These are phyloP conservation scores for Erysimum cheiri DNA, from an alignment of 441 rosid species.

Conservation along the genomic window DNA sequence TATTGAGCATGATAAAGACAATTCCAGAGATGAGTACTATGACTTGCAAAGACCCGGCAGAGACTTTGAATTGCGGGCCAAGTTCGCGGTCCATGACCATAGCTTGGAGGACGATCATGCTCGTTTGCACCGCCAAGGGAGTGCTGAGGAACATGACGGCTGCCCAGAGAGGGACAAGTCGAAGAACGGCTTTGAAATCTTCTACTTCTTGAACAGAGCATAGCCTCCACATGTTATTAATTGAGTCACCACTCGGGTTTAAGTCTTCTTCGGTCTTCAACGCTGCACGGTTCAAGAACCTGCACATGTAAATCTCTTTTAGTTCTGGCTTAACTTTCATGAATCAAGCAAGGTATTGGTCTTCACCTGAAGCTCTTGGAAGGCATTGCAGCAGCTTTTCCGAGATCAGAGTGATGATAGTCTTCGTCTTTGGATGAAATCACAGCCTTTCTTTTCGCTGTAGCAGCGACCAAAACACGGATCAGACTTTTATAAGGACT, in stretches of 20 bases:
- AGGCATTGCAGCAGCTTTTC: slow-evolving; percentile 14
- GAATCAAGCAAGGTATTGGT: not conserved
- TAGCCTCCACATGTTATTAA: not conserved
- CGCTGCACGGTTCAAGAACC: slow-evolving; percentile 61
- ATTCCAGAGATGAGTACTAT: slow-evolving; percentile 22
- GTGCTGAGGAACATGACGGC: slow-evolving; percentile 52
- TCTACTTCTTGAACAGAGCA: slow-evolving; percentile 47
- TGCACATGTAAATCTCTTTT: not conserved
- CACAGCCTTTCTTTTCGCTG: slow-evolving; percentile 40
- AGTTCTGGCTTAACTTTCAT: not conserved
- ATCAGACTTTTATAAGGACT: slow-evolving; percentile 54
- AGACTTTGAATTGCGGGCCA: slow-evolving; percentile 52
- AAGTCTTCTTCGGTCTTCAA: slow-evolving; percentile 47
- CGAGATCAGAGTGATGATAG: slow-evolving; percentile 22
- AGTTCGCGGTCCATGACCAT: slow-evolving; percentile 47
- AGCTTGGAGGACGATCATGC: slow-evolving; percentile 51
- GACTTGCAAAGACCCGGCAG: slow-evolving; percentile 52
- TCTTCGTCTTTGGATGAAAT: slow-evolving; percentile 41
- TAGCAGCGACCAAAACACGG: slow-evolving; percentile 51
- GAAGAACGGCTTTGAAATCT: slow-evolving; percentile 64
- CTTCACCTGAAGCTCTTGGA: slow-evolving; percentile 40
- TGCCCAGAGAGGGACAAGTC: slow-evolving; percentile 55
- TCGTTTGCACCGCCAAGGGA: slow-evolving; percentile 42
- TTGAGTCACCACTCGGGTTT: not conserved
- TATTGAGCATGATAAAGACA: slow-evolving; percentile 42